Conservation (phyloP, 78 protist genomes). For the Emiliania huxleyi region DNA sequence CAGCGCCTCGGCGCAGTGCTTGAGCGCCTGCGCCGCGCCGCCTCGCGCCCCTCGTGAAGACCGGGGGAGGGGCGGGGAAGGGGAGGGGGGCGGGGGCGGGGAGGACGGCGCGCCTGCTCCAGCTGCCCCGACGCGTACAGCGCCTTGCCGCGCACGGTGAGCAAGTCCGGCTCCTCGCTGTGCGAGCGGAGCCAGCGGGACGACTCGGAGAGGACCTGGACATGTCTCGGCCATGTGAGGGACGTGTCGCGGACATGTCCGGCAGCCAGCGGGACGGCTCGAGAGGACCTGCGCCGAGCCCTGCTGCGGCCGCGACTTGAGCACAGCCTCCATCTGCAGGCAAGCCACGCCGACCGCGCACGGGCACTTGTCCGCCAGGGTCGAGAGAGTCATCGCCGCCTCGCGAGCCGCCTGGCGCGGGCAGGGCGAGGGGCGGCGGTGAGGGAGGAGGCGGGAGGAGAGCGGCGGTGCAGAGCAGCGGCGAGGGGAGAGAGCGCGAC, state of each 20-base stretch:
- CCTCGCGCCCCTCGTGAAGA: too few relatives aligned
- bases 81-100: too few relatives aligned
- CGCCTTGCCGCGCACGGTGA: constrained; percentile 22
- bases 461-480: too few relatives aligned
- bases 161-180: background rate
- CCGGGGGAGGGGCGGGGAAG: too few relatives aligned
- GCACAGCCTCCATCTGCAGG: constrained; percentile 14
- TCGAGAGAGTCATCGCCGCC: background rate
- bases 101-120: background rate
- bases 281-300: background rate
- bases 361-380: background rate
- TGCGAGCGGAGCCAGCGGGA: background rate
- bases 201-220: background rate
- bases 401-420: background rate
- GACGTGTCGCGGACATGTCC: too few relatives aligned
- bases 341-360: background rate
- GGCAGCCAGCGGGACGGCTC: too few relatives aligned
- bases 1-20: constrained; percentile 14
- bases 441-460: too few relatives aligned
- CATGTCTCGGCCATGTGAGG: too few relatives aligned
- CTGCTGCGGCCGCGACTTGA: background rate
- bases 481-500: too few relatives aligned
- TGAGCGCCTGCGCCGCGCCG: constrained; percentile 7
- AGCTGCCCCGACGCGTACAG: background rate
- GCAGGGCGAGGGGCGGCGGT: too few relatives aligned